Conservation (phyloP, 805 yeast genomes). For the Metschnikowia rubicola region DNA sequence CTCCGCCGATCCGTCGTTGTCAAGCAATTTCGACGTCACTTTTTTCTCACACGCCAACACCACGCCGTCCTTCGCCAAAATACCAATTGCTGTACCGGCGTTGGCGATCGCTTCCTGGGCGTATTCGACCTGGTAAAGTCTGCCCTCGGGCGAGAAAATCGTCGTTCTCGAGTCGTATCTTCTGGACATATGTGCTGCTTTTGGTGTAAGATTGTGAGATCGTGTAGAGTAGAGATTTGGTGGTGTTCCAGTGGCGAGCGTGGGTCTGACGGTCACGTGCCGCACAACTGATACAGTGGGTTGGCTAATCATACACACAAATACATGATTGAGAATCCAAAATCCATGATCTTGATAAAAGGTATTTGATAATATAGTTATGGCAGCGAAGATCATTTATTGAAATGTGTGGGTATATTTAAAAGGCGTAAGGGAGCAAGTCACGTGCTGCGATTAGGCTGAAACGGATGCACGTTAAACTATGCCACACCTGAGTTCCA, state of each 20-base stretch:
- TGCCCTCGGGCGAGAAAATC: conserved; percentile 97
- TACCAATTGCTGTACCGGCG: conserved; percentile 81
- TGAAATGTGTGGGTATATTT: no score
- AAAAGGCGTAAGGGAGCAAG: no score
- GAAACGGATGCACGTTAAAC: no score
- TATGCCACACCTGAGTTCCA: no score
- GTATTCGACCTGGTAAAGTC: conserved; percentile 95
- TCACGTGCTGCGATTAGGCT: no score
- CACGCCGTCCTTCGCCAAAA: conserved; percentile 78
- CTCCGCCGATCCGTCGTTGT: conserved; percentile 91
- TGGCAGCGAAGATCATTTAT: no score
- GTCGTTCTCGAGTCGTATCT: conserved; percentile 99
- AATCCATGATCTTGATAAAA: no score
- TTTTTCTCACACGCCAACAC: conserved; percentile 96
- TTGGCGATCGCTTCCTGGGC: conserved; percentile 88
- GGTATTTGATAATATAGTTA: no score
- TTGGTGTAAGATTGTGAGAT: not conserved
- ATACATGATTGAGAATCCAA: no score
- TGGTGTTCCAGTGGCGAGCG: conserved; percentile 10
- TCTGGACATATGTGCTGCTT: conserved; percentile 62
- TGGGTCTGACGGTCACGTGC: not conserved
- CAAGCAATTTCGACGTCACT: conserved; percentile 86
- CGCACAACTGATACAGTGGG: no score
- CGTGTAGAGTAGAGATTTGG: not conserved
- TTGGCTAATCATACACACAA: no score